Conservation (phyloP, 495 filamentous ascomycete species). For the Aspergillus ellipticus region DNA sequence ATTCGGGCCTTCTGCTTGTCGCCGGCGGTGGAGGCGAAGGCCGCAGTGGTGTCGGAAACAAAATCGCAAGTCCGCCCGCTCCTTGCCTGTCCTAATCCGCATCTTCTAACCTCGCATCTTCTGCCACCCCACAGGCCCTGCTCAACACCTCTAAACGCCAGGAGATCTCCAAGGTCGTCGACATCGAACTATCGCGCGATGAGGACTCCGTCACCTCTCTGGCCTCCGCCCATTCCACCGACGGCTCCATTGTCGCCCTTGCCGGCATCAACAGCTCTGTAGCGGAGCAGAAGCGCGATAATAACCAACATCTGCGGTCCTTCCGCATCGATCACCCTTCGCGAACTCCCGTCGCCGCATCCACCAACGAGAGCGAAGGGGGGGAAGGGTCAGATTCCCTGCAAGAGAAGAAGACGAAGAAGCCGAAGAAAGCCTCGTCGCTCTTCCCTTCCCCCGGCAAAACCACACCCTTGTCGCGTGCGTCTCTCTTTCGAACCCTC, state of each 20-base stretch:
- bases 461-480: slow-evolving; percentile 53
- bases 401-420: slow-evolving; percentile 19
- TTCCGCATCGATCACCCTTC: slow-evolving; percentile 58
- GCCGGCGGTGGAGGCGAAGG: slow-evolving; percentile 87
- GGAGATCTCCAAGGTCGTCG: slow-evolving; percentile 60
- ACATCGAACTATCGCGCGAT: slow-evolving; percentile 76
- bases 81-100: slow-evolving; percentile 4
- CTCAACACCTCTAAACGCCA: slow-evolving; percentile 63
- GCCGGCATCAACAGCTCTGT: slow-evolving; percentile 85
- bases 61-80: slow-evolving; percentile 59
- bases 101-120: background rate
- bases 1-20: slow-evolving; percentile 72
- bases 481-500: slow-evolving; percentile 61
- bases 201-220: slow-evolving; percentile 91
- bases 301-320: slow-evolving; percentile 85
- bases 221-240: slow-evolving; percentile 56
- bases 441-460: slow-evolving; percentile 25
- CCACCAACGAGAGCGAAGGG: no score
- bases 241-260: slow-evolving; percentile 58
- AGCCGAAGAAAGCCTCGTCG: background rate
- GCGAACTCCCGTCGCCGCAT: slow-evolving; percentile 10
- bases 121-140: slow-evolving; percentile 48
- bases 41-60: slow-evolving; percentile 83
- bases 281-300: slow-evolving; percentile 63
- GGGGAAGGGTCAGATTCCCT: background rate